These are phyloP conservation scores for Saccharomycopsis capsularis DNA, from an alignment of 805 yeast genomes.

Conservation along the genomic window DNA sequence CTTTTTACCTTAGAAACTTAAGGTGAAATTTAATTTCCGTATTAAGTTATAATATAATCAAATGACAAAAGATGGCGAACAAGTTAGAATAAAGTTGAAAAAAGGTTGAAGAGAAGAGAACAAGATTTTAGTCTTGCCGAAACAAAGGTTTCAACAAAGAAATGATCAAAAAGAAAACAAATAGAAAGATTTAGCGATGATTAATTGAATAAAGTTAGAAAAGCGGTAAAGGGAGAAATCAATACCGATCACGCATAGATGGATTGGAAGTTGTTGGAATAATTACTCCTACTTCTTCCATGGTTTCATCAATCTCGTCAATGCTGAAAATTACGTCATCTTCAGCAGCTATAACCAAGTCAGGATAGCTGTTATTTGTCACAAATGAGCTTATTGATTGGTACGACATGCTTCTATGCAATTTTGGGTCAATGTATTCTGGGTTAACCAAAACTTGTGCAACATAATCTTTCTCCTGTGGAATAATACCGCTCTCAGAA, in stretches of 20 bases:
- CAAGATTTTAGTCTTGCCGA: too few species aligned
- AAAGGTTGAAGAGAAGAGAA: background rate
- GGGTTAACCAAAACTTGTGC: constrained; percentile 17
- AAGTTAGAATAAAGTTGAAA: background rate
- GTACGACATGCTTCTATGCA: constrained; percentile 15
- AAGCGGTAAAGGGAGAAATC: constrained; percentile 3
- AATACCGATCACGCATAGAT: constrained; percentile 9
- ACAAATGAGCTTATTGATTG: constrained; percentile 17
- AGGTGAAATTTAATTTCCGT: background rate
- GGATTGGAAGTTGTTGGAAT: constrained; percentile 17
- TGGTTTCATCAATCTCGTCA: constrained; percentile 5
- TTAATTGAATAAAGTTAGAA: background rate
- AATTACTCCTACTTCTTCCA: constrained; percentile 15
- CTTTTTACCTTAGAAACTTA: background rate
- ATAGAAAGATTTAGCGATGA: background rate
- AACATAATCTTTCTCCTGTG: constrained; percentile 10
- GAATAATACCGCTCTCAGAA: constrained; percentile 17
- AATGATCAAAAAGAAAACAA: background rate
- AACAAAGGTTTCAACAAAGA: too few species aligned
- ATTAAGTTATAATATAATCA: background rate
- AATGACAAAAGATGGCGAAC: background rate
- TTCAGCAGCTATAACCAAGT: background rate
- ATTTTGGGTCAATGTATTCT: constrained; percentile 11
- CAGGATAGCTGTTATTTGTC: background rate
- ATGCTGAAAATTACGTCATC: constrained; percentile 6